Base-by-base conservation (phyloP, 1,139 yeast genomes). In the Yamadazyma pseudoaaseri region DNA sequence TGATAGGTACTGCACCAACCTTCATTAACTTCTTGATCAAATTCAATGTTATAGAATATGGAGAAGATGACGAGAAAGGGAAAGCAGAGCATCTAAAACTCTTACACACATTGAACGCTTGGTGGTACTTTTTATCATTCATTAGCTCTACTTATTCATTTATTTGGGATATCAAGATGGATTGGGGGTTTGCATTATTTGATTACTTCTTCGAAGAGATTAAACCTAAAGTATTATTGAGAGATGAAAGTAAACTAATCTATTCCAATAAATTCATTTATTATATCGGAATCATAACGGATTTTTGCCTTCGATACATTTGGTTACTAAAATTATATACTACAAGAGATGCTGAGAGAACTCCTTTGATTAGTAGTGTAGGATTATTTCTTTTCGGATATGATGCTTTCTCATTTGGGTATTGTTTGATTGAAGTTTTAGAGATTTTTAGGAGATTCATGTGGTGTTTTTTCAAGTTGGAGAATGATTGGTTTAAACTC, bases 381-480 rank as follows among this genome's bases (percentile, higher is more conserved):
- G 53, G 62, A 2, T 46, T 55, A 9, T 66, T 68, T 31, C 51
- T 70, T 33, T 70, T 65, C 48, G 70, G 65, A 22, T 67, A 60
- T 44, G 70, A 63, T 48, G 62, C 78, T 16, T 76, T 69, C 45
- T 74, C 79, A 16, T 59, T 70, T 16, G 94, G 92, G 1, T 69
- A 75, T 45, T 79, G 82, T 39, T 52, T 71, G 6, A 58, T 86
- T 33, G 95, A 90, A 49, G 49, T 76, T 7, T 59, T 89, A 35
- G 98, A 92, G 55, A 69, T 92, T 8, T 47, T 80, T 8, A 72
- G 98, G 58, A 71, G 98, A 48, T 86, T 92, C 79, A 60, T 87
- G 38, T 92, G 98, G 98, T 77, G 90, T 33, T 76, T 86, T 47
- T 65, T 90, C 51, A 82, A 94, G 54, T 63, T 89, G 20, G 97